Conservation (phyloP, 768 basidiomycete genomes). For the Termitomyces sp. region DNA sequence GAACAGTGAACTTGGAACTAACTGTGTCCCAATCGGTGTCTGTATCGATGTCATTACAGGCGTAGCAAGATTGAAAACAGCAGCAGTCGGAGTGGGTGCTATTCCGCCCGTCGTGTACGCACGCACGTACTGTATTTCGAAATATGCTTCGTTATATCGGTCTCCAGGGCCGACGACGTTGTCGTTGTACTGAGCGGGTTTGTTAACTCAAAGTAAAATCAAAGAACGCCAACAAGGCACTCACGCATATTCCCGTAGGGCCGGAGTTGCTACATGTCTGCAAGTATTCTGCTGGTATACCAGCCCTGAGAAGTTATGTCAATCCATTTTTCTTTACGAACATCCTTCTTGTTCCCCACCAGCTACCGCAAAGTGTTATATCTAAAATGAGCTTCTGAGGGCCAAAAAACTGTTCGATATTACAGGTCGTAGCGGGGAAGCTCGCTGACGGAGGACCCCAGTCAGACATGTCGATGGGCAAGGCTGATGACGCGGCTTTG, state of each 20-base stretch:
- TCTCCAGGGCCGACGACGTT: constrained; percentile 42
- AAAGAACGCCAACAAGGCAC: constrained; percentile 6
- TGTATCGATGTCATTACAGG: not conserved
- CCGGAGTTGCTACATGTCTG: constrained; percentile 30
- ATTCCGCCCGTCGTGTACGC: constrained; percentile 28
- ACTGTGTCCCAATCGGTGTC: constrained; percentile 12
- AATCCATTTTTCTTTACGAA: not conserved
- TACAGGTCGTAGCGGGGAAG: constrained; percentile 33
- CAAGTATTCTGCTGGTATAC: constrained; percentile 32
- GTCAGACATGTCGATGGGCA: constrained; percentile 28
- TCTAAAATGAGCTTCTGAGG: constrained; percentile 46
- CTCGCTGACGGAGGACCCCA: constrained; percentile 41
- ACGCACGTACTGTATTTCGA: constrained; percentile 63
- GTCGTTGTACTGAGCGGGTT: constrained; percentile 36
- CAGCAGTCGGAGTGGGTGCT: constrained; percentile 21
- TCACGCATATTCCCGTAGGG: constrained; percentile 30
- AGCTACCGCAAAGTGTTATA: constrained; percentile 49
- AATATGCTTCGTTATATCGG: constrained; percentile 46
- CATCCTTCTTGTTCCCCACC: constrained; percentile 21
- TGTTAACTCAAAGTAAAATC: not conserved
- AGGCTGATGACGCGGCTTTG: constrained; percentile 19
- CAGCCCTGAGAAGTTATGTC: constrained; percentile 31
- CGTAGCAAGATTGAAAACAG: constrained; percentile 12
- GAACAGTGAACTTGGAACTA: constrained; percentile 16
- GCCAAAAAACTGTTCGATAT: constrained; percentile 36